phyloP scores from a whole-genome alignment of 176 grass and related monocot genomes.

The Juncus effusus region DNA sequence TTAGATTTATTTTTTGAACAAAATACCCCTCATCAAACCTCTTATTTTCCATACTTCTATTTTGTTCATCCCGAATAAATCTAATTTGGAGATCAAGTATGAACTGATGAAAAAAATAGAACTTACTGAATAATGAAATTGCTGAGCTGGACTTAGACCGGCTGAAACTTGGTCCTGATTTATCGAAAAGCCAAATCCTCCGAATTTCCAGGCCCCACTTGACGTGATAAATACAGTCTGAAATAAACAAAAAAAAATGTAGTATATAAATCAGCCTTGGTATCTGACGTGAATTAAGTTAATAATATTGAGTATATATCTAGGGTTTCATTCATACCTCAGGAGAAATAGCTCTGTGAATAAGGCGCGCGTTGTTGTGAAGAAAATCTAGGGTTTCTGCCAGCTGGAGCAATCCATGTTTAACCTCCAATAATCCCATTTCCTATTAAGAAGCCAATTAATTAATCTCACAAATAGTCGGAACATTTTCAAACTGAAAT shows the following conservation, averaged over 20 bases:
- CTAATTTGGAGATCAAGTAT: no score
- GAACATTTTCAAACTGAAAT: no score
- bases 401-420: constrained; percentile 95
- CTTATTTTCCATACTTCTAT: no score
- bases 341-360: constrained; percentile 91
- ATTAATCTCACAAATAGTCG: no score
- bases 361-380: constrained; percentile 91
- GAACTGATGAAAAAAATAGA: not conserved
- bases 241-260: constrained; percentile 31
- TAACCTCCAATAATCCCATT: constrained; percentile 94
- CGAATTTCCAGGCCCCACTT: constrained; percentile 99
- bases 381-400: constrained; percentile 97
- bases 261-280: constrained; percentile 28
- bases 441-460: constrained; percentile 34
- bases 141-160: constrained; percentile 67
- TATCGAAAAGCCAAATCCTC: constrained; percentile 94
- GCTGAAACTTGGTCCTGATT: constrained; percentile 68
- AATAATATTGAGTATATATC: not conserved
- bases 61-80: no score
- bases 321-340: constrained; percentile 45
- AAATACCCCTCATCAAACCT: no score
- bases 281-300: not conserved
- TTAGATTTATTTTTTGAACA: no score
- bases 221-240: constrained; percentile 94
- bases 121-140: constrained; percentile 98